These are phyloP conservation scores for Kitagawia praeruptora DNA, from an alignment of 129 eudicot species.

Conservation along the genomic window DNA sequence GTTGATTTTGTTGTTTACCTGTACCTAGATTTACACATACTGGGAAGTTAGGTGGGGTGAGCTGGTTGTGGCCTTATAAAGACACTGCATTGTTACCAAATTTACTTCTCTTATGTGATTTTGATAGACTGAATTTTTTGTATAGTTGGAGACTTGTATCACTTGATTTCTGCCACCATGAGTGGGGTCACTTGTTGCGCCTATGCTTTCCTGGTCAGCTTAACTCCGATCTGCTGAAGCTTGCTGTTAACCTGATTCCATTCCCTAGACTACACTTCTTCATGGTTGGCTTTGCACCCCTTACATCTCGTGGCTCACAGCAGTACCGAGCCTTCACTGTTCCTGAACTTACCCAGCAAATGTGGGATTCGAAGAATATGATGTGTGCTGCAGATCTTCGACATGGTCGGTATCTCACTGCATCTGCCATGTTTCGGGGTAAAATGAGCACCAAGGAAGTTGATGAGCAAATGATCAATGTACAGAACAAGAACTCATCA, in stretches of 20 bases:
- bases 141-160: constrained; percentile 76
- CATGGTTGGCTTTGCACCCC: constrained; percentile 69
- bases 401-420: constrained; percentile 67
- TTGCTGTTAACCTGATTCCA: constrained; percentile 72
- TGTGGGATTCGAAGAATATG: constrained; percentile 75
- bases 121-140: constrained; percentile 5
- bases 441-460: constrained; percentile 70
- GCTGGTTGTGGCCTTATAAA: too few relatives aligned
- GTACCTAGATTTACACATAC: too few relatives aligned
- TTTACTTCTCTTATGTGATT: not conserved
- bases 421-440: constrained; percentile 73
- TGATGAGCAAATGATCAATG: constrained; percentile 75
- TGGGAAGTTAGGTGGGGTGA: too few relatives aligned
- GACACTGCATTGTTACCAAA: too few relatives aligned
- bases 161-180: constrained; percentile 83
- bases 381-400: constrained; percentile 73
- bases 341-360: constrained; percentile 74
- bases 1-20: too few relatives aligned
- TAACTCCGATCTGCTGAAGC: constrained; percentile 69
- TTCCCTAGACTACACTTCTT: constrained; percentile 74
- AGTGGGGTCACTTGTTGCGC: constrained; percentile 78
- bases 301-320: constrained; percentile 76
- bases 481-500: constrained; percentile 74
- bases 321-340: constrained; percentile 68
- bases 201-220: constrained; percentile 78